phyloP scores from a whole-genome alignment of 2,329 filamentous ascomycete species.

The Pseudopyricularia cyperi region DNA sequence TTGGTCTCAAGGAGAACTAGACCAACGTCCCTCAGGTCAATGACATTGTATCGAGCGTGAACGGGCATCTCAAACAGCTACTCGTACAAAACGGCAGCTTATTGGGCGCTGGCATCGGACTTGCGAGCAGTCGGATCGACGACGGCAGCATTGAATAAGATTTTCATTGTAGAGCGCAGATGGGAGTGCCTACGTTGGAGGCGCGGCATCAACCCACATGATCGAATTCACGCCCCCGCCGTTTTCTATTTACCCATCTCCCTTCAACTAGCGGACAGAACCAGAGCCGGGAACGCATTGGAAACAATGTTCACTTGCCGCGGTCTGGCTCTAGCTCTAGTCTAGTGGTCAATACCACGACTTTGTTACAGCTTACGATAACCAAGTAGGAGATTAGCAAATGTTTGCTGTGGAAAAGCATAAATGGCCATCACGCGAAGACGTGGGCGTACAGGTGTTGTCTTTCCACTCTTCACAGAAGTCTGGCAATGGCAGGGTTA shows the following conservation, averaged over 20 bases:
- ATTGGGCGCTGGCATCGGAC: conserved; percentile 11
- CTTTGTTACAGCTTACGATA: conserved; percentile 79
- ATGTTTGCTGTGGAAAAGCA: neutral
- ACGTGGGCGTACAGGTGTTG: neutral
- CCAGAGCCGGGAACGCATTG: conserved; percentile 1
- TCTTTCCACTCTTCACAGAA: too few species aligned
- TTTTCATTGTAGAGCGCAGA: conserved; percentile 44
- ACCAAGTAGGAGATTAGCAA: too few species aligned
- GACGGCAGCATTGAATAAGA: conserved; percentile 34
- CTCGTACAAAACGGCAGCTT: conserved; percentile 40
- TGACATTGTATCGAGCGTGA: conserved; percentile 65
- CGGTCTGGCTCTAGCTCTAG: too few species aligned
- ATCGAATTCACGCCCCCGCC: conserved; percentile 34
- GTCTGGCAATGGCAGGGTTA: too few species aligned
- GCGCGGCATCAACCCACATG: conserved; percentile 24
- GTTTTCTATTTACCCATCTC: conserved; percentile 9
- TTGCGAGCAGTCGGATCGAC: conserved; percentile 17
- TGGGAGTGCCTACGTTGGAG: conserved; percentile 40
- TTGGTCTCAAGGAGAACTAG: conserved; percentile 76
- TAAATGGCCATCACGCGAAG: neutral
- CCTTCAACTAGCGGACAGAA: conserved; percentile 4
- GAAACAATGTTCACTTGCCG: conserved; percentile 10
- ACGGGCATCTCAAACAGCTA: conserved; percentile 53
- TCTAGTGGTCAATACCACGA: too few species aligned
- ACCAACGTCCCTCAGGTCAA: conserved; percentile 63